Conservation (phyloP, 805 yeast genomes). For the Saccharomycodes ludwigii region DNA sequence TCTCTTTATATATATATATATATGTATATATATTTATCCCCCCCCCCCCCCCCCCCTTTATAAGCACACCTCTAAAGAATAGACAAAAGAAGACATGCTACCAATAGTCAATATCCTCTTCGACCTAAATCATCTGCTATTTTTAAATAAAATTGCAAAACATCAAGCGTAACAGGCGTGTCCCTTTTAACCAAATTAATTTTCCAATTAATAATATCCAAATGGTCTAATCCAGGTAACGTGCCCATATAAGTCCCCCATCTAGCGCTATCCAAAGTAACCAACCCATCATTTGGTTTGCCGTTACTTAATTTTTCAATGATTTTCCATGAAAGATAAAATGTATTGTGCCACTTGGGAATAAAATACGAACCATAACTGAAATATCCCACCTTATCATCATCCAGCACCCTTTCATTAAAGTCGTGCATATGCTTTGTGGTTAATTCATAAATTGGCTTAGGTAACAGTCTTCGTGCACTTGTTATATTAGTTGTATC, state of each 20-base stretch:
- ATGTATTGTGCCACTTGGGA: constrained; percentile 52
- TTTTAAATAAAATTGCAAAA: constrained; percentile 57
- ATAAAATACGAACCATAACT: constrained; percentile 70
- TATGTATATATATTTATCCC: no score
- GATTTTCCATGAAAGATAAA: constrained; percentile 51
- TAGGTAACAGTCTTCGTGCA: constrained; percentile 18
- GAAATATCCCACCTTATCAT: constrained; percentile 55
- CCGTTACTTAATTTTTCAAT: constrained; percentile 30
- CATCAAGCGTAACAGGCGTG: constrained; percentile 36
- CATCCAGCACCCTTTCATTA: constrained; percentile 40
- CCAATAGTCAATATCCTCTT: constrained; percentile 34
- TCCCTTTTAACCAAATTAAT: constrained; percentile 24
- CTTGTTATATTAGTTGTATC: no score
- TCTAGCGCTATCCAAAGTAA: constrained; percentile 59
- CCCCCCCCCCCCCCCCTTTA: no score
- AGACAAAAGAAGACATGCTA: not conserved
- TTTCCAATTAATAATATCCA: constrained; percentile 79
- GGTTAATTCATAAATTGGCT: constrained; percentile 53
- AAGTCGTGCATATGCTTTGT: constrained; percentile 39
- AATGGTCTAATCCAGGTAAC: constrained; percentile 65
- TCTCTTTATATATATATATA: no score
- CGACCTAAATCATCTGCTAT: constrained; percentile 51
- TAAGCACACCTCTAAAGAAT: no score
- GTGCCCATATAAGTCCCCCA: constrained; percentile 86
- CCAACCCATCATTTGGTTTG: constrained; percentile 76